A percentile compares a stretch with the other conserved stretches of the same genome.
phyloP scores from a whole-genome alignment of 2,329 filamentous ascomycete genomes.

The Penicillium janthinellum region DNA sequence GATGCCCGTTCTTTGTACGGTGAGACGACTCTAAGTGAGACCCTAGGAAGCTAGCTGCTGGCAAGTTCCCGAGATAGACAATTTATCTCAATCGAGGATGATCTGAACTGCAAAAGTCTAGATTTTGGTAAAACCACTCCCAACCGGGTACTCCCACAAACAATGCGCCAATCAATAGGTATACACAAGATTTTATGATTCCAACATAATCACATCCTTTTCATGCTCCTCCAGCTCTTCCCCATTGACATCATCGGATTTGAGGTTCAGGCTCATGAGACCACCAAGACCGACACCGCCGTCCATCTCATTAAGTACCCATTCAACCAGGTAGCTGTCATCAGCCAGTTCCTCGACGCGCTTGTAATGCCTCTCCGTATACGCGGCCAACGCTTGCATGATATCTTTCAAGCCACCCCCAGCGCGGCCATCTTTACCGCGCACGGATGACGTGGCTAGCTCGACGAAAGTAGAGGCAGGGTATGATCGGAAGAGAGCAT shows the following conservation, averaged over 20 bases:
- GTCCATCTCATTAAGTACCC: slow-evolving; percentile 92
- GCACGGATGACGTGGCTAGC: slow-evolving; percentile 53
- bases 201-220: slow-evolving; percentile 46
- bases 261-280: slow-evolving; percentile 26
- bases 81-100: not conserved
- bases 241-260: slow-evolving; percentile 19
- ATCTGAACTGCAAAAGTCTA: slow-evolving; percentile 12
- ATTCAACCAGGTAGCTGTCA: slow-evolving; percentile 92
- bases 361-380: slow-evolving; percentile 91
- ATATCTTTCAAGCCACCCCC: slow-evolving; percentile 74
- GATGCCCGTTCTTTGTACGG: no score
- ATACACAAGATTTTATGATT: slow-evolving; percentile 32
- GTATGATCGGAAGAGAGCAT: slow-evolving; percentile 77
- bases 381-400: slow-evolving; percentile 80
- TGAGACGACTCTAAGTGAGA: no score
- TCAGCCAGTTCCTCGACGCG: slow-evolving; percentile 87
- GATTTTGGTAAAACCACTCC: slow-evolving; percentile 24
- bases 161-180: slow-evolving; percentile 27
- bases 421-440: slow-evolving; percentile 40
- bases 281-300: slow-evolving; percentile 55
- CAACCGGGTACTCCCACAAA: slow-evolving; percentile 26
- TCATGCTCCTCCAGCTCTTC: slow-evolving; percentile 33
- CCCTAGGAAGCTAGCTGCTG: no score
- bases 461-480: slow-evolving; percentile 75
- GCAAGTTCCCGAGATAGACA: no score